A percentile compares a stretch with the other conserved stretches of the same genome.
These are phyloP conservation scores for Mucor ambiguus DNA, from an alignment of 371 early-diverging fungal genomes.

Conservation along the genomic window DNA sequence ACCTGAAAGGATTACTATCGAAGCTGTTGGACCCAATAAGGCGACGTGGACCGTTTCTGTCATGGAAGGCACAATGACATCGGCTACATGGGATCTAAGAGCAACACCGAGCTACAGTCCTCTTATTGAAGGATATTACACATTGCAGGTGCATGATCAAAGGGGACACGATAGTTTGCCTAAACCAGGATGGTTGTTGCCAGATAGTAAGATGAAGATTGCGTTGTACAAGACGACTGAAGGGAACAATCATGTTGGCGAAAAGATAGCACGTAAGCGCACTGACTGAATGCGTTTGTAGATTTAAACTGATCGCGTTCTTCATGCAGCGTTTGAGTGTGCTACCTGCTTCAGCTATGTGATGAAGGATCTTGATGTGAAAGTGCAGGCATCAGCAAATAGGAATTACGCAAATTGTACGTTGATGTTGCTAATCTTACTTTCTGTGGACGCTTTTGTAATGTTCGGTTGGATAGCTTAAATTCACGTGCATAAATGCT, in stretches of 20 bases:
- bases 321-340: slow-evolving; percentile 4
- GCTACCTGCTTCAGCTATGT: slow-evolving; percentile 13
- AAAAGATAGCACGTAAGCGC: slow-evolving; percentile 8
- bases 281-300: background rate
- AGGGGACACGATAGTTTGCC: slow-evolving; percentile 15
- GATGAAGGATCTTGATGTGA: slow-evolving; percentile 9
- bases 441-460: background rate
- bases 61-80: slow-evolving; percentile 16
- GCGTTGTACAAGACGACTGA: slow-evolving; percentile 19
- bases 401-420: slow-evolving; percentile 6
- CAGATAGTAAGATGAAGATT: slow-evolving; percentile 16
- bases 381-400: background rate
- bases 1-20: slow-evolving; percentile 21
- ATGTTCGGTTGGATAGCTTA: slow-evolving; percentile 5
- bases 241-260: slow-evolving; percentile 13
- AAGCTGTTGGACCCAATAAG: slow-evolving; percentile 18
- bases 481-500: background rate
- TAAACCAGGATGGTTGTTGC: slow-evolving; percentile 20
- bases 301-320: background rate
- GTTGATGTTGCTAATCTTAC: background rate
- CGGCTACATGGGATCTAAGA: slow-evolving; percentile 20
- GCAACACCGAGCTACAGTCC: slow-evolving; percentile 18
- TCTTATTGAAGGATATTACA: slow-evolving; percentile 21
- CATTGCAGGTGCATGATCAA: slow-evolving; percentile 22
- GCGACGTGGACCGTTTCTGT: slow-evolving; percentile 15